Evolutionary conservation across 805 yeast species (phyloP).

Genomic region (Candida insectalens): DNA sequence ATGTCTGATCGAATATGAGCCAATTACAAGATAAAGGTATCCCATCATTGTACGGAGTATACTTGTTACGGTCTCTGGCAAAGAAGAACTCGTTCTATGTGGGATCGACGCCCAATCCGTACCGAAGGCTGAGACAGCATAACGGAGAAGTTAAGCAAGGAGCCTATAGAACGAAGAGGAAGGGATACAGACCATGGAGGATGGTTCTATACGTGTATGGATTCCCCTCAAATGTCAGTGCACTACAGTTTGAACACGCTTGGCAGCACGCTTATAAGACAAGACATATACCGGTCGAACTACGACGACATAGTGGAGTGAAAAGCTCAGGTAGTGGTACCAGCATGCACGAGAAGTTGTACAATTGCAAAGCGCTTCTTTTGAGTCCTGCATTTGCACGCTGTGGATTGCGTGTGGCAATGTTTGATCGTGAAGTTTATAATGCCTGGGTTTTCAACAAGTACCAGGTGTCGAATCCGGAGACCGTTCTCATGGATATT

Average conservation of each 20-base stretch:
- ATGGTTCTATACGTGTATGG: conserved; percentile 57
- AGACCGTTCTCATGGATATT: conserved; percentile 12
- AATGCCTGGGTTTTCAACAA: conserved; percentile 28
- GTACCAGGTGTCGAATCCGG: conserved; percentile 18
- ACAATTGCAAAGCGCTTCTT: conserved; percentile 35
- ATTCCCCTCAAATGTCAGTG: conserved; percentile 59
- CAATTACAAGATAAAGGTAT: conserved; percentile 3
- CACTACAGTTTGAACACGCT: conserved; percentile 78
- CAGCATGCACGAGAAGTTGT: conserved; percentile 37
- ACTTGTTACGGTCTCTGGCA: conserved; percentile 51
- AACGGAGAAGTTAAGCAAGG: conserved; percentile 68
- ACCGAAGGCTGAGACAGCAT: conserved; percentile 60
- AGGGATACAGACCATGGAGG: conserved; percentile 65
- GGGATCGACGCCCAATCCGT: conserved; percentile 78
- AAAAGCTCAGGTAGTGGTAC: conserved; percentile 23
- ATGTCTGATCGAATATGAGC: background rate
- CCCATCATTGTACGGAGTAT: conserved; percentile 57
- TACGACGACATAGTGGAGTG: conserved; percentile 29
- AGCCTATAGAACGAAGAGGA: conserved; percentile 53
- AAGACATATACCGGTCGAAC: conserved; percentile 38
- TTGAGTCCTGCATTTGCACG: conserved; percentile 31
- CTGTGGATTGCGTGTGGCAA: conserved; percentile 35
- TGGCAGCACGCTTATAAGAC: conserved; percentile 69
- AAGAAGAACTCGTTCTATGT: conserved; percentile 56
- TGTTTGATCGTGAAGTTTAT: conserved; percentile 29